Conservation (phyloP, 2,329 filamentous ascomycete genomes). For the Beauveria bassiana region DNA sequence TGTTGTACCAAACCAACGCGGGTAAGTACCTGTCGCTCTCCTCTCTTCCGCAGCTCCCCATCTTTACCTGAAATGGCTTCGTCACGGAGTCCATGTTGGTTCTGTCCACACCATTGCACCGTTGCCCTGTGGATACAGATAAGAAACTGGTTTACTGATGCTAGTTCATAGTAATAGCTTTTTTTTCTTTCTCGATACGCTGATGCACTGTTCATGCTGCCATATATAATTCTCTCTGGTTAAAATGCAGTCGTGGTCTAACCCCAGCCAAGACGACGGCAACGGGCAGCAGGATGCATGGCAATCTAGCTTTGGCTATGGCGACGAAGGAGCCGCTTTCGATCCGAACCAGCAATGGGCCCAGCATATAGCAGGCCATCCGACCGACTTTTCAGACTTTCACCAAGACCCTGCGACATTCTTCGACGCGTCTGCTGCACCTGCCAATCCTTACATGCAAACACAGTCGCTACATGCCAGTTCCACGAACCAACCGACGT, state of each 20-base stretch:
- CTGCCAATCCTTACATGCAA: slow-evolving; percentile 25
- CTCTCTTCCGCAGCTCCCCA: not conserved
- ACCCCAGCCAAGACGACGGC: slow-evolving; percentile 28
- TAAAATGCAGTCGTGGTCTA: slow-evolving; percentile 35
- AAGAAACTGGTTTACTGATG: slow-evolving; percentile 2
- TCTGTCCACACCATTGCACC: not conserved
- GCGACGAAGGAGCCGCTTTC: slow-evolving; percentile 28
- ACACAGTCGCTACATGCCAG: slow-evolving; percentile 21
- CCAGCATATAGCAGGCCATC: slow-evolving; percentile 27
- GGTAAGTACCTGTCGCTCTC: slow-evolving; percentile 1
- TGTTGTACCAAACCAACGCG: not conserved
- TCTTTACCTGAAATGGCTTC: not conserved
- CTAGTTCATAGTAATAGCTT: slow-evolving; percentile 7
- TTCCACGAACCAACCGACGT: slow-evolving; percentile 22
- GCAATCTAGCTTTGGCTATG: slow-evolving; percentile 27
- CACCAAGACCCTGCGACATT: slow-evolving; percentile 26
- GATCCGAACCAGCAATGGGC: slow-evolving; percentile 32
- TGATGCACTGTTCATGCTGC: slow-evolving; percentile 4
- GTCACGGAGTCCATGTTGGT: not conserved
- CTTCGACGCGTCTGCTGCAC: slow-evolving; percentile 24
- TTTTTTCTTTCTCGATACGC: not conserved
- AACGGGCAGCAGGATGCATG: slow-evolving; percentile 28
- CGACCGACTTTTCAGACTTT: slow-evolving; percentile 25
- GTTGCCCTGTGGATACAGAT: not conserved
- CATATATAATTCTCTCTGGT: slow-evolving; percentile 12